A percentile compares a stretch with the other conserved stretches of the same genome.
phyloP scores from a whole-genome alignment of 2,329 filamentous ascomycete species.

The Trichoderma guizhouense region DNA sequence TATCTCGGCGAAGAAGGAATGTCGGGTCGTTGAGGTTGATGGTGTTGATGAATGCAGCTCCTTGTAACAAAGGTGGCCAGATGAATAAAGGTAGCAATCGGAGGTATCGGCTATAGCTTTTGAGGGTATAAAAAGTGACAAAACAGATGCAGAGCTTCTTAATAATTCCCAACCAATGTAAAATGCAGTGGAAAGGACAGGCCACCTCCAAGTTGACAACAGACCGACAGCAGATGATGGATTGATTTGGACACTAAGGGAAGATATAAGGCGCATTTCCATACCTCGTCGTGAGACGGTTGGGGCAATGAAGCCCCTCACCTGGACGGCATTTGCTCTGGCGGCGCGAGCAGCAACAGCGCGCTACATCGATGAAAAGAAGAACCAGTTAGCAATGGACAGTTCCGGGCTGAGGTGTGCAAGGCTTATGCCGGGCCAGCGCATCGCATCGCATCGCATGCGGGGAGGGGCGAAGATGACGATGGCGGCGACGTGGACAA shows the following conservation, averaged over 20 bases:
- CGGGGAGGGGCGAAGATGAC: slow-evolving; percentile 20
- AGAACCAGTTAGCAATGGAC: slow-evolving; percentile 8
- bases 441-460: slow-evolving; percentile 36
- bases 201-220: not conserved
- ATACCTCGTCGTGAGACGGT: slow-evolving; percentile 61
- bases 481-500: not conserved
- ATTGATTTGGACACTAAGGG: not conserved
- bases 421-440: slow-evolving; percentile 35
- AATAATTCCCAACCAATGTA: not conserved
- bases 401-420: not conserved
- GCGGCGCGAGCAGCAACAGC: slow-evolving; percentile 47
- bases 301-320: slow-evolving; percentile 57
- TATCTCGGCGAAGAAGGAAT: not conserved
- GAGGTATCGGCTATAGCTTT: slow-evolving; percentile 10
- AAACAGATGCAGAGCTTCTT: not conserved
- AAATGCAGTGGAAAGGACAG: not conserved
- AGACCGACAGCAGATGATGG: not conserved
- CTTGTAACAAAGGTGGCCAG: not conserved
- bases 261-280: slow-evolving; percentile 28
- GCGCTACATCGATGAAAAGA: slow-evolving; percentile 18
- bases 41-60: not conserved
- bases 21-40: not conserved
- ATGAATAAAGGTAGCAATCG: not conserved
- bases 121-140: not conserved
- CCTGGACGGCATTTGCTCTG: slow-evolving; percentile 41